Evolutionary conservation across 2,329 filamentous ascomycete species (phyloP).

Genomic region (Raffaelea albimanens): DNA sequence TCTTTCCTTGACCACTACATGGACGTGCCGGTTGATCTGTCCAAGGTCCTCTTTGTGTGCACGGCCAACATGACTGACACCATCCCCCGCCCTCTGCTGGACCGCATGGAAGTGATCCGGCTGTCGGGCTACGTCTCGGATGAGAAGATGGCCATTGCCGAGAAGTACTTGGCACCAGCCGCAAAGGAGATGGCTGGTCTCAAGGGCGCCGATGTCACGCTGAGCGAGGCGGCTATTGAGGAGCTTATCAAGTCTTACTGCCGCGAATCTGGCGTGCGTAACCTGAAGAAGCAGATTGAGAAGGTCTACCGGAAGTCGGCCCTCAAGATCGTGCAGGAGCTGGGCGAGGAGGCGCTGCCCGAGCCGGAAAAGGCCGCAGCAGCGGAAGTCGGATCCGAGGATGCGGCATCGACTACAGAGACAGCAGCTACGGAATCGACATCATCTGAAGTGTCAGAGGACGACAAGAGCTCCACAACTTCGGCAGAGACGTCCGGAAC

Average conservation of each 20-base stretch:
- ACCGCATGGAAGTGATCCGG: constrained; percentile 96
- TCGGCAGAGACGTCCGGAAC: constrained; percentile 14
- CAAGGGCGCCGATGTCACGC: constrained; percentile 80
- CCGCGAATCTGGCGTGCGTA: constrained; percentile 91
- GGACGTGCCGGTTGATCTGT: constrained; percentile 94
- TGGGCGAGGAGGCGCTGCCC: constrained; percentile 73
- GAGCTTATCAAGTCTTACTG: constrained; percentile 99
- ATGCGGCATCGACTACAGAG: constrained; percentile 11
- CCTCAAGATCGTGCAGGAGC: constrained; percentile 90
- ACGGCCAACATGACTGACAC: constrained; percentile 99
- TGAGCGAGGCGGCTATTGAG: constrained; percentile 80
- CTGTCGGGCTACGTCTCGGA: constrained; percentile 94
- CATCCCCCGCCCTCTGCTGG: constrained; percentile 84
- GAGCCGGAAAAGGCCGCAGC: constrained; percentile 48
- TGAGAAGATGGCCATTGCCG: constrained; percentile 97
- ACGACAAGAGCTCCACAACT: constrained; percentile 8
- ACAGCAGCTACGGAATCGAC: constrained; percentile 2
- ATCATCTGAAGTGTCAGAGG: neutral
- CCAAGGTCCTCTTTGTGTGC: constrained; percentile 96
- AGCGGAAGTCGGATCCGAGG: constrained; percentile 3
- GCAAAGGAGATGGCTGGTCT: constrained; percentile 92
- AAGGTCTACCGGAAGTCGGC: constrained; percentile 98
- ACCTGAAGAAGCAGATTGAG: constrained; percentile 98
- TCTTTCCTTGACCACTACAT: constrained; percentile 98
- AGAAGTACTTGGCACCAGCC: constrained; percentile 82